phyloP scores from a whole-genome alignment of 1,284 basidiomycete genomes.

The Phlebopus sp. region DNA sequence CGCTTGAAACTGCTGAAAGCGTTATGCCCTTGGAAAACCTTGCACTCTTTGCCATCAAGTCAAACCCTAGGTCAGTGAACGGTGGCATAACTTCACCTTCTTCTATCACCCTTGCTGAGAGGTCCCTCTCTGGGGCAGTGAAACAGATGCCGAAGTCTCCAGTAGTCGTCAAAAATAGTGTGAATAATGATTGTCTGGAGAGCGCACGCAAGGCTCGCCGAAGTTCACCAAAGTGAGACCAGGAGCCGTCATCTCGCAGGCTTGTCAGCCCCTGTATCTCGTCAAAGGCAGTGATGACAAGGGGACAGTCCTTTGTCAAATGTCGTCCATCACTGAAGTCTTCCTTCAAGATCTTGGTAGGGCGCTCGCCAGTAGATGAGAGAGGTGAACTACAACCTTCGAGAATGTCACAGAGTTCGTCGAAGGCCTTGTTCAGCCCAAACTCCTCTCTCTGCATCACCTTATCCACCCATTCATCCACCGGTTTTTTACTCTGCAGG shows the following conservation, averaged over 20 bases:
- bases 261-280: constrained; percentile 13
- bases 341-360: not conserved
- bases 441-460: not conserved
- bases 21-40: not conserved
- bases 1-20: constrained; percentile 1
- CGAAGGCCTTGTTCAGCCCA: not conserved
- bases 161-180: constrained; percentile 23
- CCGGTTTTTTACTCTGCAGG: not conserved
- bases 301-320: not conserved
- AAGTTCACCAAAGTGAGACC: constrained; percentile 1
- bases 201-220: constrained; percentile 5
- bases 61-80: constrained; percentile 6
- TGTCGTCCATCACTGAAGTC: not conserved
- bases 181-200: constrained; percentile 10
- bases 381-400: not conserved
- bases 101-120: not conserved
- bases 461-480: not conserved
- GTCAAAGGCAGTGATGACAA: constrained; percentile 15
- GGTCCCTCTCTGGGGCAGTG: not conserved
- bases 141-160: constrained; percentile 14
- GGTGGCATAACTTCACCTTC: not conserved
- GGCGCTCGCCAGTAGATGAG: not conserved
- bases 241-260: not conserved
- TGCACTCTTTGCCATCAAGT: constrained; percentile 1
- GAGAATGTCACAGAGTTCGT: not conserved